phyloP scores from a whole-genome alignment of 2,329 filamentous ascomycete species.

The Chaetomium sp. region DNA sequence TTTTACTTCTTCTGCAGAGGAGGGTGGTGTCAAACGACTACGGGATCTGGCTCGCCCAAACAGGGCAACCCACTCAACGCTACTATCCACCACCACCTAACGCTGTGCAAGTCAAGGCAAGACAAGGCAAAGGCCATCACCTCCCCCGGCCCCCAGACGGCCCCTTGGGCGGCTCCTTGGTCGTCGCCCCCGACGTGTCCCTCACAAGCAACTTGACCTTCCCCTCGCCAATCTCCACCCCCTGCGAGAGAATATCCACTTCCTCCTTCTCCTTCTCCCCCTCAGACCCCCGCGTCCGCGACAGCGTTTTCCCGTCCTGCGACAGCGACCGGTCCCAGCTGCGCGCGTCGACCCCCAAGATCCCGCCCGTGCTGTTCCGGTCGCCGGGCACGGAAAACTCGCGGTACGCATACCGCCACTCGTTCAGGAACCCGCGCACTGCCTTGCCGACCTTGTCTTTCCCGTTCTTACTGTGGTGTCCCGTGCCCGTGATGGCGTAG shows the following conservation, averaged over 20 bases:
- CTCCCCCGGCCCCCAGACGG: conserved; percentile 44
- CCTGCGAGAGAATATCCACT: conserved; percentile 55
- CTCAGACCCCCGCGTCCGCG: conserved; percentile 24
- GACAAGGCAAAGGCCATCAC: conserved; percentile 20
- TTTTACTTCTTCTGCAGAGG: neutral
- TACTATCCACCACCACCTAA: neutral
- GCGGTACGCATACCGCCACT: conserved; percentile 91
- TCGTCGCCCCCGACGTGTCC: conserved; percentile 31
- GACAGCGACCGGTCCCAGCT: conserved; percentile 59
- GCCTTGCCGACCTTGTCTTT: conserved; percentile 98
- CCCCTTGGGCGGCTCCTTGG: conserved; percentile 47
- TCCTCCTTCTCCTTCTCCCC: conserved; percentile 35
- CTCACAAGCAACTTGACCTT: conserved; percentile 60
- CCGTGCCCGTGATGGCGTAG: conserved; percentile 94
- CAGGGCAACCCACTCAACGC: too few species aligned
- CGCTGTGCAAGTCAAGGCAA: neutral
- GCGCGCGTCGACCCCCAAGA: conserved; percentile 59
- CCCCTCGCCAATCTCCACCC: conserved; percentile 61
- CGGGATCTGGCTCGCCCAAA: neutral
- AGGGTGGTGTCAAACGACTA: neutral
- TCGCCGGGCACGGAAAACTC: conserved; percentile 98
- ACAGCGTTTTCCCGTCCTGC: conserved; percentile 37
- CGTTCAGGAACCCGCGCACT: conserved; percentile 81
- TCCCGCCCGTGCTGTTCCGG: conserved; percentile 72
- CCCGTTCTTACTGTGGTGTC: conserved; percentile 96